Evolutionary conservation across 2,329 filamentous ascomycete genomes (phyloP).

Genomic region (Dryadomyces sulphureus): DNA sequence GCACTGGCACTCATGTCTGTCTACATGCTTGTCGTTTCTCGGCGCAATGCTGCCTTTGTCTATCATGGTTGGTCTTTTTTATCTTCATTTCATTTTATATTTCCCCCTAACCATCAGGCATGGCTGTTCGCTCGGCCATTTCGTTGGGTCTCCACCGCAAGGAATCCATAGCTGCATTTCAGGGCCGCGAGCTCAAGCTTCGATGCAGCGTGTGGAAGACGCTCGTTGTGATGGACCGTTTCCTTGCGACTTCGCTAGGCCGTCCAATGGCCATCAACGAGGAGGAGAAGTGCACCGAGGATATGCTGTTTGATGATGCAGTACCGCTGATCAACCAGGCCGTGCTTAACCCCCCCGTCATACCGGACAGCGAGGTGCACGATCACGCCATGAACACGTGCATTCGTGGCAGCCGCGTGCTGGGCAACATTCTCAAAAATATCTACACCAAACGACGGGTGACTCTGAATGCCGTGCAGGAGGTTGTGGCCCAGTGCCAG

Average conservation of each 20-base stretch:
- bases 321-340: neutral
- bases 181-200: slow-evolving; percentile 13
- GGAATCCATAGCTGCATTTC: slow-evolving; percentile 41
- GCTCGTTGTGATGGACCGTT: slow-evolving; percentile 48
- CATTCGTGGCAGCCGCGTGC: slow-evolving; percentile 40
- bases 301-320: slow-evolving; percentile 21
- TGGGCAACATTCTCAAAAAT: slow-evolving; percentile 41
- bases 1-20: slow-evolving; percentile 48
- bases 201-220: slow-evolving; percentile 49
- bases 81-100: neutral
- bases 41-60: slow-evolving; percentile 46
- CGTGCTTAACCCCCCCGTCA: neutral
- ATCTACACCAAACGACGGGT: slow-evolving; percentile 47
- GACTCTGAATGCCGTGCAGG: slow-evolving; percentile 39
- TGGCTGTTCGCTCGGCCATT: slow-evolving; percentile 48
- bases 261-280: slow-evolving; percentile 47
- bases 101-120: slow-evolving; percentile 25
- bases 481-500: slow-evolving; percentile 38
- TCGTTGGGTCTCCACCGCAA: slow-evolving; percentile 47
- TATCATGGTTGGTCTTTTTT: slow-evolving; percentile 32
- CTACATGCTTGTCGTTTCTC: slow-evolving; percentile 47
- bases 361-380: slow-evolving; percentile 3
- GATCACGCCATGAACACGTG: slow-evolving; percentile 33
- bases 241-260: slow-evolving; percentile 47
- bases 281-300: slow-evolving; percentile 44